Evolutionary conservation across 1,284 basidiomycete species (phyloP), one percentile per base, ranked within the genome.

Genomic region (Porodaedalea pini): DNA sequence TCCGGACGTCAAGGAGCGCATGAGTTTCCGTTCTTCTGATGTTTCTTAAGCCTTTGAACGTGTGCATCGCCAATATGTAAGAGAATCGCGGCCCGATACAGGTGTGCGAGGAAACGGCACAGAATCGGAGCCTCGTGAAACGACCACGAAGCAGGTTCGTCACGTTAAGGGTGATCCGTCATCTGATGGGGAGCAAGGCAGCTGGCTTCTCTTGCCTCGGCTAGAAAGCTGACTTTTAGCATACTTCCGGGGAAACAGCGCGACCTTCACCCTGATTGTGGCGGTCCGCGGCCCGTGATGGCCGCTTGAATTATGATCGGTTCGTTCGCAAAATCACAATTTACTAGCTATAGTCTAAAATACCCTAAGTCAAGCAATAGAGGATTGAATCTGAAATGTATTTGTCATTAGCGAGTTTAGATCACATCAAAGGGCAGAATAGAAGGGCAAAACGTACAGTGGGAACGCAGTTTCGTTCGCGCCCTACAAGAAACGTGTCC

Each of bases 271-370:
- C 45, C 45, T 47, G 15, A 11, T 15, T 5, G 45, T 47, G 45
- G 45, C 45, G 27, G 45, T 47, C 17, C 45, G n/a, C 27, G 25
- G 4, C 17, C 45, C n/a, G 45, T 47, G 45, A 47, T 47, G 29
- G 45, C 45, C 45, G 31, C 13, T 17, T 47, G 25, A 47, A 31
- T 31, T 25, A 29, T 31, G 23, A 47, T 47, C 45, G 23, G 29
- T 29, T 27, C 45, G 45, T 10, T 13, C n/a, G 15, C n/a, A 23
- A 50, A 37, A 21, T 51, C 17, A 51, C 21, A 39, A 51, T 36
- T 51, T 51, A 36, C 32, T 51, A 11, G n/a, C n/a, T n/a, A n/a
- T n/a, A 11, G 23, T 51, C 49, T 51, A 41, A 41, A 51, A 52
- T 52, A 41, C 37, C 34, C 37, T 52, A 41, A 15, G 4, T 17